Evolutionary conservation across 164 flowering plant species (phyloP).

Genomic region (Piper longum): DNA sequence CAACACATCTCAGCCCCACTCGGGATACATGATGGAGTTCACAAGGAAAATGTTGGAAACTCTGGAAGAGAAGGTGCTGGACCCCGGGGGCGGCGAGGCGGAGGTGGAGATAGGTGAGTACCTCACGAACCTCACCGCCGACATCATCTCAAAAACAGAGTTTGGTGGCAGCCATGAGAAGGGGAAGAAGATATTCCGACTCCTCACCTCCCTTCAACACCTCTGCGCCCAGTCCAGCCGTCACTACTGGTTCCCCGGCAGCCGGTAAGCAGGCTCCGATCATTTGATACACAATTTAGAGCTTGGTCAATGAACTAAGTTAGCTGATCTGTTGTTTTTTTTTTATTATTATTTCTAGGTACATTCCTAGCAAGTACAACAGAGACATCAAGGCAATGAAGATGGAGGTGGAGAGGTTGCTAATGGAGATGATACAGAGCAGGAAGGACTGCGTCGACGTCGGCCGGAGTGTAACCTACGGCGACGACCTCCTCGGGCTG

Average conservation of each 20-base stretch:
- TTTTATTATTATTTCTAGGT: slow-evolving; percentile 21
- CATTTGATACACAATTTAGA: not conserved
- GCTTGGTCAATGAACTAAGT: not conserved
- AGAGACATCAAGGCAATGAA: slow-evolving; percentile 69
- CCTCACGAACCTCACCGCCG: slow-evolving; percentile 62
- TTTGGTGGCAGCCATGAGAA: slow-evolving; percentile 70
- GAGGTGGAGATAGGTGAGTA: slow-evolving; percentile 74
- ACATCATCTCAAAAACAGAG: slow-evolving; percentile 75
- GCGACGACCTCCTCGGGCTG: slow-evolving; percentile 78
- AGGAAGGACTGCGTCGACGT: slow-evolving; percentile 53
- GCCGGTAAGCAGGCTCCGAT: slow-evolving; percentile 40
- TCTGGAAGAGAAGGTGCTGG: slow-evolving; percentile 19
- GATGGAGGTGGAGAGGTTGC: slow-evolving; percentile 63
- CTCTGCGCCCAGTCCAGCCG: slow-evolving; percentile 69
- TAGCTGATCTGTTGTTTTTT: not conserved
- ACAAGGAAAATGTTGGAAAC: slow-evolving; percentile 44
- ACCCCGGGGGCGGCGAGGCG: slow-evolving; percentile 20
- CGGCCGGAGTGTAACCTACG: slow-evolving; percentile 59
- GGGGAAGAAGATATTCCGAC: slow-evolving; percentile 67
- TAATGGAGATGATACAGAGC: slow-evolving; percentile 87
- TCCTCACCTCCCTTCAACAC: slow-evolving; percentile 45
- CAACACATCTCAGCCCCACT: slow-evolving; percentile 17
- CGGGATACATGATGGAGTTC: slow-evolving; percentile 79
- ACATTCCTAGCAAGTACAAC: slow-evolving; percentile 77
- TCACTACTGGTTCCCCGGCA: slow-evolving; percentile 76